These are phyloP conservation scores for Coccinonectria pachysandricola DNA, from an alignment of 2,329 filamentous ascomycete species.

Conservation along the genomic window DNA sequence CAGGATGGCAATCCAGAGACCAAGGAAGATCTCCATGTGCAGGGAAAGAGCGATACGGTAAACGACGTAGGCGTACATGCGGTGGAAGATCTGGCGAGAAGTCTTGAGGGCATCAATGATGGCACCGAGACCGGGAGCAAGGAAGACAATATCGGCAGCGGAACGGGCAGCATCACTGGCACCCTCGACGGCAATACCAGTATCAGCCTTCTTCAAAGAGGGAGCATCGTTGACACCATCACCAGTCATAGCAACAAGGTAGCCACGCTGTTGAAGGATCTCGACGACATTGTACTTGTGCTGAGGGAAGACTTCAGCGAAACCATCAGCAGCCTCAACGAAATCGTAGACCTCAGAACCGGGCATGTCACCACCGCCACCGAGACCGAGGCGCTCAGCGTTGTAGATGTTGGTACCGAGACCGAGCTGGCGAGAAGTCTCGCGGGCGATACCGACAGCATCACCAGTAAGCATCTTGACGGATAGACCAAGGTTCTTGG, in stretches of 20 bases:
- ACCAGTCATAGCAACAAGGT: constrained; percentile 92
- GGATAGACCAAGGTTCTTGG: constrained; percentile 75
- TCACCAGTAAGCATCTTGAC: constrained; percentile 97
- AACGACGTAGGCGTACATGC: constrained; percentile 93
- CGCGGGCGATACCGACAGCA: constrained; percentile 83
- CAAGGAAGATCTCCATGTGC: constrained; percentile 84
- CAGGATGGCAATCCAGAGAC: constrained; percentile 82
- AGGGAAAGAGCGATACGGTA: constrained; percentile 90
- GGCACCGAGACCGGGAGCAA: constrained; percentile 80
- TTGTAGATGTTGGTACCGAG: constrained; percentile 92
- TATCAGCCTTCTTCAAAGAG: constrained; percentile 91
- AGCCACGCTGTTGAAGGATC: constrained; percentile 86
- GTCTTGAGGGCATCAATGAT: constrained; percentile 92
- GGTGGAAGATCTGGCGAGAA: constrained; percentile 89
- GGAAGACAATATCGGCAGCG: constrained; percentile 87
- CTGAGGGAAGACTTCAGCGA: constrained; percentile 88
- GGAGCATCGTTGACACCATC: constrained; percentile 92
- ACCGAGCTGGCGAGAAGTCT: constrained; percentile 84
- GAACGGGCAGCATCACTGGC: constrained; percentile 84
- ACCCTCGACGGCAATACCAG: constrained; percentile 89
- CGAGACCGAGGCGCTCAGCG: constrained; percentile 81
- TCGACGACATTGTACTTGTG: constrained; percentile 72
- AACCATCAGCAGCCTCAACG: constrained; percentile 89
- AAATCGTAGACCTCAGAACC: constrained; percentile 92
- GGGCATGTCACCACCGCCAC: constrained; percentile 84